Evolutionary conservation across 192 early-diverging fungal species (phyloP), one percentile per base, ranked within the genome.

Genomic region (Fimicolochytrium jonesii): DNA sequence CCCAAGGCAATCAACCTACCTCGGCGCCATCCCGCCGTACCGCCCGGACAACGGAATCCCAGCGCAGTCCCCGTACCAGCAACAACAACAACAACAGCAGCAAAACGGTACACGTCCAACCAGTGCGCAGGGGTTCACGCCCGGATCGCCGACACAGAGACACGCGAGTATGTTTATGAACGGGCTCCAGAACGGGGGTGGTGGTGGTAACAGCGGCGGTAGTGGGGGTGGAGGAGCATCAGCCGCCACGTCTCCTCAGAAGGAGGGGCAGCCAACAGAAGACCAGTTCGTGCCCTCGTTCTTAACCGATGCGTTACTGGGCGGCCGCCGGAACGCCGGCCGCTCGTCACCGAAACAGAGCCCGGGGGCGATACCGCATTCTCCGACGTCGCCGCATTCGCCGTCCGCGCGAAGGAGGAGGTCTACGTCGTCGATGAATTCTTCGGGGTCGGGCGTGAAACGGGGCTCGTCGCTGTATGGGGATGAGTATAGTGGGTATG

Each of bases 251-350:
- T 50, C 48, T 28, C 48, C 13, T n/a, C n/a, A n/a, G 43, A 29
- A 59, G 29, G 1, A 34, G 29, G 41, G 23, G 17, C 48, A 50
- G 23, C 48, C 15, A 25, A 18, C 48, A 50, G 20, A 22, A 18
- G 17, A 13, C 48, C 13, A 59, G 41, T 59, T 32, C 31, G 41
- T 59, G 2, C 57, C 57, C 25, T 59, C 57, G 17, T 59, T 59
- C 26, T 30, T 59, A 4, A 59, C 57, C 17, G 57, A 59, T 20
- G 57, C 57, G 2, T 33, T 59, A 2, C 45, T 59, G 39, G 23
- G 42, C 3, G 46, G 20, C 13, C 57, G 30, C 39, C 20, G 32
- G 32, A 47, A 43, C 18, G n/a, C 23, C 6, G 35, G 53, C 4
- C 33, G 34, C 31, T 36, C 33, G n/a, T n/a, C 33, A 13, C 15